Base-by-base conservation (phyloP, 176 grass and related monocot genomes). In the Oryza longistaminata region DNA sequence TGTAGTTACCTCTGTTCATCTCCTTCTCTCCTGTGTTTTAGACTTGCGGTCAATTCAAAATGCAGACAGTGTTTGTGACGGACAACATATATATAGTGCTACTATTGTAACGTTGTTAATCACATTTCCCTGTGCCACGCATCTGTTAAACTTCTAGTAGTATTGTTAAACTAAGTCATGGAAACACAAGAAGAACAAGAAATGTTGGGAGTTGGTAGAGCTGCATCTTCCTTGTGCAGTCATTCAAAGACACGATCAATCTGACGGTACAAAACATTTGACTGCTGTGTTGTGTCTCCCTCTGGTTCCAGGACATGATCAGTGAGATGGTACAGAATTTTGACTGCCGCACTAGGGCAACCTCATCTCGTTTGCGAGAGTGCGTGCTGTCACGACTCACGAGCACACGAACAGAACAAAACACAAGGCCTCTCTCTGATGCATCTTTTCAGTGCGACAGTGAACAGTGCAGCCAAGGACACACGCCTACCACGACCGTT, bases 191-290 rank as follows among this genome's bases (percentile, higher is more conserved):
- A 37, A 37, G 35, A 37, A 37, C 9, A 35, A 15, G 19, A 50
- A 81, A 53, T 25, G 66, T 7, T 42, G 29, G 29, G 27, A 21
- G 64, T 61, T 4, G 22, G 31, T 71, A 19, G 66, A 8, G 0
- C 11, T 49, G 19, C 53, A n/a, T 58, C 12, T 66, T 19, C 1
- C 31, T 14, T 24, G 3, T 49, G 45, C 46, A 8, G 39, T 40
- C 39, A 40, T 40, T 77, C 73, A 77, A 53, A 40, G 50, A 16
- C 73, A 71, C 10, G 27, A 88, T 88, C 86, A 26, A n/a, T 12
- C 42, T 40, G 65, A 40, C 50, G 15, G 74, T 73, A 83, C 29
- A 9, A 42, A 27, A 78, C 7, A 53, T 19, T 78, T 60, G 87
- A 61, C 75, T 25, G 87, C 5, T 19, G 4, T 25, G 22, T 13